Percentiles rank a stretch among this genome's conserved stretches.
These are phyloP conservation scores for Vitrella brassicaformis DNA, from an alignment of 73 alveolate species.

Conservation along the genomic window DNA sequence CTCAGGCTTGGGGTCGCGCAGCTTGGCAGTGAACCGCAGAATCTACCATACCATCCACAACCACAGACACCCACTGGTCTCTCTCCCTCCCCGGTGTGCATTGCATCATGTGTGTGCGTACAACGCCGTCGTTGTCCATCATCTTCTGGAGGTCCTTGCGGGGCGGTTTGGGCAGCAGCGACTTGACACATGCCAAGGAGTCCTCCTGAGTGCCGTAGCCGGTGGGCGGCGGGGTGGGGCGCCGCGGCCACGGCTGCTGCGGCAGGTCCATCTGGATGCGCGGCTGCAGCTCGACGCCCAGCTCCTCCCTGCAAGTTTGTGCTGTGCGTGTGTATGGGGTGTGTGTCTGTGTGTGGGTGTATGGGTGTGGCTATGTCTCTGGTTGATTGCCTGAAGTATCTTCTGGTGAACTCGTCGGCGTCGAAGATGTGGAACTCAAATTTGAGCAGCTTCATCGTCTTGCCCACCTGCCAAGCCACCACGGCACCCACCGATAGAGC, in stretches of 20 bases:
- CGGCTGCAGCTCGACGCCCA: constrained; percentile 1
- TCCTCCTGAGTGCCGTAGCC: constrained; percentile 6
- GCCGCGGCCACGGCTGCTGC: background rate
- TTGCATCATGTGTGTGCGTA: no score
- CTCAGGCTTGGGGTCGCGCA: background rate
- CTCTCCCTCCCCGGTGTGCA: no score
- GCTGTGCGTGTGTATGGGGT: background rate
- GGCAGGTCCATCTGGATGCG: background rate
- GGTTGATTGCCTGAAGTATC: constrained; percentile 5
- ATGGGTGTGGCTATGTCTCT: background rate
- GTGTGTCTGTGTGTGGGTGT: background rate
- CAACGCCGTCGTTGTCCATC: background rate
- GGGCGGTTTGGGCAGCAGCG: constrained; percentile 5
- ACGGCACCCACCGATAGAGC: no score
- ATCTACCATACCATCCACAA: no score
- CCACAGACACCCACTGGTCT: no score
- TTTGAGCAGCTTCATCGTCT: background rate
- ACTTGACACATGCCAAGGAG: background rate
- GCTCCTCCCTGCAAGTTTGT: background rate
- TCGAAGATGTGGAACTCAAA: constrained; percentile 20
- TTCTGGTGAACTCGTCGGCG: constrained; percentile 39
- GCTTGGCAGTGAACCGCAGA: background rate
- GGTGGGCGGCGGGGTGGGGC: background rate
- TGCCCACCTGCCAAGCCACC: no score
- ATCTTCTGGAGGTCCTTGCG: background rate